These are phyloP conservation scores for Kazachstania sp. DNA, from an alignment of 1,139 yeast species.

Conservation along the genomic window DNA sequence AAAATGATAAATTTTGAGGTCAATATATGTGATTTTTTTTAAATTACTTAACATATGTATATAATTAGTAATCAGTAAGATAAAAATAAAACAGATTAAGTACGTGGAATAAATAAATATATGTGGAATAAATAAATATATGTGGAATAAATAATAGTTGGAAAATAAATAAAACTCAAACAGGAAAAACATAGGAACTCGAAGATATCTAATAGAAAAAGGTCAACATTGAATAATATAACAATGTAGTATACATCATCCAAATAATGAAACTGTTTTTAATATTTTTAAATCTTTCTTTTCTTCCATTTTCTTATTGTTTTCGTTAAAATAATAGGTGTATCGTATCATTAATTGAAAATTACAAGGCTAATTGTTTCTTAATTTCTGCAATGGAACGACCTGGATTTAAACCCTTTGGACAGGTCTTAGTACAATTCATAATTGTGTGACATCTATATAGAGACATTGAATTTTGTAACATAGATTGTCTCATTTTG, in stretches of 20 bases:
- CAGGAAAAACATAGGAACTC: neutral
- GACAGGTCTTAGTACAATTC: constrained; percentile 98
- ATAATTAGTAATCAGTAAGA: too few relatives aligned
- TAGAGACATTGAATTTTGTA: constrained; percentile 93
- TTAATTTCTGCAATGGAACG: constrained; percentile 94
- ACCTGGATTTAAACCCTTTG: constrained; percentile 99
- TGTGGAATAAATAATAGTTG: neutral
- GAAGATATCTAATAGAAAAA: neutral
- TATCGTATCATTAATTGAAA: too few relatives aligned
- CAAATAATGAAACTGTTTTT: too few relatives aligned
- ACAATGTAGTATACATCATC: too few relatives aligned
- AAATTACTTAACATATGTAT: too few relatives aligned
- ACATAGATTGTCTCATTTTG: constrained; percentile 70
- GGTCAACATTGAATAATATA: neutral
- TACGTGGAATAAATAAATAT: too few relatives aligned
- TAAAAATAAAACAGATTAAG: too few relatives aligned
- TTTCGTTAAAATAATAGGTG: too few relatives aligned
- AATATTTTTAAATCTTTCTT: too few relatives aligned
- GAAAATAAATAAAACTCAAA: neutral
- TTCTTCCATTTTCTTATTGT: too few relatives aligned
- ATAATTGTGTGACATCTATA: constrained; percentile 98
- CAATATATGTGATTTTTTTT: too few relatives aligned
- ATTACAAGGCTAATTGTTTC: constrained; percentile 65
- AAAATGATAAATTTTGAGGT: neutral
- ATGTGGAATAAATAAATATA: too few relatives aligned